Percentiles rank a stretch among this genome's conserved stretches.
These are phyloP conservation scores for Polysphondylium violaceum DNA, from an alignment of 78 protist species.

Conservation along the genomic window DNA sequence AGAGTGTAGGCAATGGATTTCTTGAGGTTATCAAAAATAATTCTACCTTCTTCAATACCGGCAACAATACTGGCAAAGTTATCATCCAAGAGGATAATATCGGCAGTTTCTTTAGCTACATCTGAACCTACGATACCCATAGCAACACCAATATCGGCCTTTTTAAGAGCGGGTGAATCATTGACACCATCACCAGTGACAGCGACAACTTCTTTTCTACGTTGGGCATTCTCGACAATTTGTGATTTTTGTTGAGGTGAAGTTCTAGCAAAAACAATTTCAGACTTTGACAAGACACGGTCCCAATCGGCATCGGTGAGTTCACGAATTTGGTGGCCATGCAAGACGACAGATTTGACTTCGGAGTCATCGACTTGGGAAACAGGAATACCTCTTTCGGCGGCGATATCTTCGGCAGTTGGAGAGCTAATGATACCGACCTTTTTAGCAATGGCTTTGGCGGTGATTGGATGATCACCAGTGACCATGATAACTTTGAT, in stretches of 20 bases:
- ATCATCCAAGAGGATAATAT: conserved; percentile 96
- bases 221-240: conserved; percentile 94
- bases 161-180: conserved; percentile 97
- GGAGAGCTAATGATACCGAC: conserved; percentile 70
- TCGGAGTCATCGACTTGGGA: conserved; percentile 42
- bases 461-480: conserved; percentile 99
- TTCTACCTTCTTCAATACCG: conserved; percentile 89
- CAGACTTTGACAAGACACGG: conserved; percentile 49
- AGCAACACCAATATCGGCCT: conserved; percentile 97
- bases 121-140: conserved; percentile 97
- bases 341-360: conserved; percentile 59
- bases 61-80: conserved; percentile 95
- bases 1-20: conserved; percentile 81
- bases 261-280: conserved; percentile 97
- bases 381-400: conserved; percentile 49
- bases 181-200: conserved; percentile 98
- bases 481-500: conserved; percentile 97
- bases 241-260: conserved; percentile 95
- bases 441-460: conserved; percentile 93
- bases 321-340: conserved; percentile 77
- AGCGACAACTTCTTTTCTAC: conserved; percentile 87
- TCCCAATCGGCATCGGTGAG: conserved; percentile 82
- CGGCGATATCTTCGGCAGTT: conserved; percentile 82
- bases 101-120: conserved; percentile 98
- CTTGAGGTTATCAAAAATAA: conserved; percentile 81